A percentile compares a stretch with the other conserved stretches of the same genome.
phyloP scores from a whole-genome alignment of 2,329 filamentous ascomycete genomes.

The Zymoseptoria tritici region DNA sequence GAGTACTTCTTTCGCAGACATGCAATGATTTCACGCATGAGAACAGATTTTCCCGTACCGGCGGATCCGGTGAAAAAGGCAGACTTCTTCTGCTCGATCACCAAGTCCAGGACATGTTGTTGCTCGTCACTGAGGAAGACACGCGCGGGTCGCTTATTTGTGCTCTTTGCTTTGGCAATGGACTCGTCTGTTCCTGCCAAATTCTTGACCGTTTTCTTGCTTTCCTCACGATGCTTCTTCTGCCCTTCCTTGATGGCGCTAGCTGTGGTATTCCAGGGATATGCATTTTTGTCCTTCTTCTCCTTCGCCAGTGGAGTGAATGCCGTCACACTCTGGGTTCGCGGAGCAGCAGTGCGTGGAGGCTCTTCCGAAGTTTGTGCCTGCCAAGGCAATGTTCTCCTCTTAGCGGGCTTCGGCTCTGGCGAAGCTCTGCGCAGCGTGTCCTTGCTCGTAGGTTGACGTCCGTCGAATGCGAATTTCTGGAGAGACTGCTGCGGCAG shows the following conservation, averaged over 20 bases:
- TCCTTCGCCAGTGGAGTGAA: conserved; percentile 36
- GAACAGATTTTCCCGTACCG: conserved; percentile 87
- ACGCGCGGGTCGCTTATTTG: conserved; percentile 43
- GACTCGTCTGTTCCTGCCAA: conserved; percentile 40
- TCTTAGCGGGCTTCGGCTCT: conserved; percentile 46
- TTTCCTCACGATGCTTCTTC: conserved; percentile 61
- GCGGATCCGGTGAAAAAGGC: conserved; percentile 98
- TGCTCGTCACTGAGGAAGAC: conserved; percentile 82
- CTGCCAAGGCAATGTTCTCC: conserved; percentile 57
- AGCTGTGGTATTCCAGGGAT: conserved; percentile 65
- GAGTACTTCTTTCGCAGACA: conserved; percentile 69
- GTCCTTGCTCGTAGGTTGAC: background rate
- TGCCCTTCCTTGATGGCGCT: conserved; percentile 72
- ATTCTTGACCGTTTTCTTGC: conserved; percentile 43
- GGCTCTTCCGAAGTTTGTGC: conserved; percentile 12
- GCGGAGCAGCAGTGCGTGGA: conserved; percentile 6
- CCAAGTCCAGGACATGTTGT: conserved; percentile 71
- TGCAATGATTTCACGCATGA: conserved; percentile 85
- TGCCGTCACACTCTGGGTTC: conserved; percentile 14
- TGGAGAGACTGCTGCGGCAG: conserved; percentile 10
- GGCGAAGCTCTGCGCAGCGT: conserved; percentile 1
- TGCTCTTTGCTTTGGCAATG: conserved; percentile 39
- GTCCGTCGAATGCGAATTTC: conserved; percentile 13
- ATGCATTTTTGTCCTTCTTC: conserved; percentile 35
- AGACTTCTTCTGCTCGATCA: conserved; percentile 71